These are phyloP conservation scores for Arbutus unedo DNA, from an alignment of 148 eudicot species.

Conservation along the genomic window DNA sequence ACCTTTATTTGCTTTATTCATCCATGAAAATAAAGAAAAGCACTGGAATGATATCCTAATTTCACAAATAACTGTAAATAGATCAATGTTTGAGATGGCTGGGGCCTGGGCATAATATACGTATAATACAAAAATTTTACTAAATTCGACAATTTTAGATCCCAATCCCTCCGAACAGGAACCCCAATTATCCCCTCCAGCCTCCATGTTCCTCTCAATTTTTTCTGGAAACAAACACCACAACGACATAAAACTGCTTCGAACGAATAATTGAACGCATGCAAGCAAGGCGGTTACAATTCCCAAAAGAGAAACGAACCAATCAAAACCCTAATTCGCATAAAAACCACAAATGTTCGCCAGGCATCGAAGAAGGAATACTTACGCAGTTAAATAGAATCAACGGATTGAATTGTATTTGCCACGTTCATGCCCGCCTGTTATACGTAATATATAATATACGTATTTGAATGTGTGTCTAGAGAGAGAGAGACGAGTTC, in stretches of 20 bases:
- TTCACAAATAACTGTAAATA: neutral
- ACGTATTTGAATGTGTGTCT: neutral
- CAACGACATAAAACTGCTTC: neutral
- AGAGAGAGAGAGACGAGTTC: neutral
- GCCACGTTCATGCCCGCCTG: neutral
- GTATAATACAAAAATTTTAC: neutral
- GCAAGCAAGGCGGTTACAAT: neutral
- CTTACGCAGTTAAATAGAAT: conserved; percentile 1
- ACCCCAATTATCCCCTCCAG: neutral
- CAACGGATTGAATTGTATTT: neutral
- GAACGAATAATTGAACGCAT: neutral
- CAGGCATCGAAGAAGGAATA: neutral
- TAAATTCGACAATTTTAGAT: neutral
- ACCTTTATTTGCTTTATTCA: neutral
- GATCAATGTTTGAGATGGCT: neutral
- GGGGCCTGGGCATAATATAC: neutral
- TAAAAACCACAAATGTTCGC: neutral
- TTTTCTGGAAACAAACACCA: conserved; percentile 4
- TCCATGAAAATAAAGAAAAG: neutral
- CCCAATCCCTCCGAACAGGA: neutral
- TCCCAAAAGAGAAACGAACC: neutral
- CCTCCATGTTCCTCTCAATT: neutral
- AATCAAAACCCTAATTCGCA: neutral
- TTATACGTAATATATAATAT: no score
- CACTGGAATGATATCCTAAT: neutral